Evolutionary conservation across 805 yeast genomes (phyloP), one percentile per base, ranked within the genome.

Genomic region (Barnettozyma populi): DNA sequence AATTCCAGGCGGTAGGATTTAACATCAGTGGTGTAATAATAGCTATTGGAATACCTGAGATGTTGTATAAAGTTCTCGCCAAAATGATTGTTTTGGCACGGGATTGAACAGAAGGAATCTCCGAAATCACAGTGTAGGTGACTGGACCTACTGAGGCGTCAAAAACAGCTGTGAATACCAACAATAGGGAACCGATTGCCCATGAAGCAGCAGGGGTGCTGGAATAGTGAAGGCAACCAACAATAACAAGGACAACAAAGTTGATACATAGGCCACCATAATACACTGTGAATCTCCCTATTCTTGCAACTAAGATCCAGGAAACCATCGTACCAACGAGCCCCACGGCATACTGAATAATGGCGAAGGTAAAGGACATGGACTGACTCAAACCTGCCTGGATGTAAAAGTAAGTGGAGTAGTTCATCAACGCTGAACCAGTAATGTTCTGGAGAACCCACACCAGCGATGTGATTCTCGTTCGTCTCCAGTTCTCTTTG

Each of bases 341-440:
- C 11, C 72, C 67, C 19, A 69, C 49, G 7, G 60, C 57, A 46
- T 67, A 67, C 35, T 65, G 67, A 27, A 68, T 69, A 45, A 63
- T 57, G 16, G 62, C 70, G 41, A 71, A 71, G 4, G 57, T 56
- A 63, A 73, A 76, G 3, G 79, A 63, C 64, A 68, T 69, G 21
- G 67, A 52, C 3, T 65, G 58, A 10, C 69, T 59, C 55, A 73
- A 65, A 43, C 82, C 82, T 36, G 80, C 78, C 51, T 74, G 73
- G 37, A 62, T 54, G 53, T 70, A 76, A 60, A 74, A 75, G 53
- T 74, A 76, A 6, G 80, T 72, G 8, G 79, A 65, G 59, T 71
- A 76, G 62, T 71, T 67, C 51, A 60, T 56, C 57, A 73, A 69
- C 2, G 75, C 61, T 5, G 79, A 68, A 46, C 81, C 80, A 36